These are phyloP conservation scores for Daldinia bambusicola DNA, from an alignment of 495 filamentous ascomycete species.

Conservation along the genomic window DNA sequence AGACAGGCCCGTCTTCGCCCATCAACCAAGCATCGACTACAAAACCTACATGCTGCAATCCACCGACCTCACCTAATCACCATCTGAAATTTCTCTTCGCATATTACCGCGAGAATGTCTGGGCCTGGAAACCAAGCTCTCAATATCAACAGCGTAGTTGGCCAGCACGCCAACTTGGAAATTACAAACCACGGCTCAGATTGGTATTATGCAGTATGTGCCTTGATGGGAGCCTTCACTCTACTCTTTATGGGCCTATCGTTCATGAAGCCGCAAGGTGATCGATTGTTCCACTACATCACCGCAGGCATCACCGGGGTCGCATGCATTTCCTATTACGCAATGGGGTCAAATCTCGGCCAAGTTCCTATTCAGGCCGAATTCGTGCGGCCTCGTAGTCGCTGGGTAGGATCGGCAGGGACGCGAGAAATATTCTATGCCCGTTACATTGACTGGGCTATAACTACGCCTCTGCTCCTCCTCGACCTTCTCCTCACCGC, in stretches of 20 bases:
- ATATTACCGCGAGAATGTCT: neutral
- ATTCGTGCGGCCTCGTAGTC: conserved; percentile 53
- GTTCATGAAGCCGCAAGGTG: conserved; percentile 60
- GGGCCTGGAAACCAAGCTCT: conserved; percentile 60
- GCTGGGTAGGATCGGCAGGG: conserved; percentile 54
- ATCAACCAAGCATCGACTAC: neutral
- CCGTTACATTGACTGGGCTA: conserved; percentile 73
- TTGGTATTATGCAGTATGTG: conserved; percentile 64
- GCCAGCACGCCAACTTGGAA: conserved; percentile 59
- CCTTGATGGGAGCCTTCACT: conserved; percentile 58
- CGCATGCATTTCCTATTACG: conserved; percentile 73
- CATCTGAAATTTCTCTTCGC: neutral
- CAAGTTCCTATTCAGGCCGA: conserved; percentile 69
- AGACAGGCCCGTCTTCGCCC: too few species aligned
- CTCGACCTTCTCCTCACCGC: conserved; percentile 71
- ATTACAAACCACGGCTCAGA: conserved; percentile 69
- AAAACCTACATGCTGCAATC: neutral
- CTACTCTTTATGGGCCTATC: conserved; percentile 56
- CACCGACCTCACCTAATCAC: neutral
- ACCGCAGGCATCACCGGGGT: conserved; percentile 68
- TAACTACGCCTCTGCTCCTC: conserved; percentile 62
- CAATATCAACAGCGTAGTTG: conserved; percentile 56
- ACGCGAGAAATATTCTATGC: conserved; percentile 77
- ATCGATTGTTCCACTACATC: conserved; percentile 78
- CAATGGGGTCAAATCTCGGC: conserved; percentile 75